Evolutionary conservation across 1,139 yeast species (phyloP), one percentile per base, ranked within the genome.

Genomic region (Suhomyces yuchorum): DNA sequence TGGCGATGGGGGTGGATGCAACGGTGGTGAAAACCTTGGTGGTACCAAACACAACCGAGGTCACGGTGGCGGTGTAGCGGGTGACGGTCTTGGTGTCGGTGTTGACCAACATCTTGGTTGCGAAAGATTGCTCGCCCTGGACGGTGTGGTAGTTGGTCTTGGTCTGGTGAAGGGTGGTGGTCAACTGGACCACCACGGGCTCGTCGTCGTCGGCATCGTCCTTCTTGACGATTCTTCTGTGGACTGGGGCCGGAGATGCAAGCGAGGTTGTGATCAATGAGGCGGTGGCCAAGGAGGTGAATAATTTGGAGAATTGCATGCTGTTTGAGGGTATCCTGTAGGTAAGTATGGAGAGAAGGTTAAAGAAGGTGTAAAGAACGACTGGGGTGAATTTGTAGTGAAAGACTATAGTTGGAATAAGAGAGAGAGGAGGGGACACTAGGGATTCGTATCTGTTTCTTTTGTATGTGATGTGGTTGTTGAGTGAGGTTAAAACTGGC

Each of bases 21-120:
- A 71, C 73, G 11, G 77, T 72, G 20, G 74, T 66, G 55, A 56
- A 73, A 26, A 75, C 71, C 38, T 62, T 55, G n/a, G 72, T 70
- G 19, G 66, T 60, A 23, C 79, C 79, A 51, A 68, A 68, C 17
- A 75, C 68, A 12, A 78, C 73, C 3, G 72, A 66, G 7, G 78
- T 75, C 39, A 70, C 75, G 7, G 80, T 75, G 12, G 79, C 78
- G 34, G 80, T 75, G 57, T 74, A 75, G 40, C 66, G 63, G 22
- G 80, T 75, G 40, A 68, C 65, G 15, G 80, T 75, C 33, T 65
- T 58, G 18, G 75, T 70, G 22, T 66, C 61, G 37, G 77, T 68
- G 42, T 65, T 61, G 26, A 69, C 60, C 17, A 60, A 49, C 35
- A 59, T 50, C 49, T 70, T 65, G 18, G 77, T 71, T 30, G 53